Conservation (phyloP, 495 filamentous ascomycete genomes). For the Symbiotaphrina buchneri region DNA sequence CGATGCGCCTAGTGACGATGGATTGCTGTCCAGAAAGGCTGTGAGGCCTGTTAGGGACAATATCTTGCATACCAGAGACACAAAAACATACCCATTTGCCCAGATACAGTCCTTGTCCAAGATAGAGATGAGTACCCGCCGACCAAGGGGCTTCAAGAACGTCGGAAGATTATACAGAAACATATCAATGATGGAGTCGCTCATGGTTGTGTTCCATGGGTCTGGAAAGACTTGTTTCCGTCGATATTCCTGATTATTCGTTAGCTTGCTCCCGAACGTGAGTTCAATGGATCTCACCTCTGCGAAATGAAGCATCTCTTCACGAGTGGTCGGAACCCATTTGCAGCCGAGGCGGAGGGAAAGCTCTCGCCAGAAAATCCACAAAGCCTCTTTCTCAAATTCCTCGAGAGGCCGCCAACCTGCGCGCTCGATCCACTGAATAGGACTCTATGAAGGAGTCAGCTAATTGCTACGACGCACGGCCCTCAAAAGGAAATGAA, state of each 20-base stretch:
- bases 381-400: constrained; percentile 10
- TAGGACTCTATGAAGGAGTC: constrained; percentile 5
- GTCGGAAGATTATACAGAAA: constrained; percentile 5
- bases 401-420: constrained; percentile 10
- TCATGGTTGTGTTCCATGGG: constrained; percentile 5
- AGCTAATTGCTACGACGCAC: constrained; percentile 4
- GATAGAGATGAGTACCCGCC: constrained; percentile 6
- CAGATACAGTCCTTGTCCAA: constrained; percentile 6
- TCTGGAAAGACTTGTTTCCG: constrained; percentile 3
- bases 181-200: constrained; percentile 6
- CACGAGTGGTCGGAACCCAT: constrained; percentile 5
- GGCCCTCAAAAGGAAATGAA: not conserved
- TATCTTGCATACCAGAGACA: not conserved
- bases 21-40: constrained; percentile 3
- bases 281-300: constrained; percentile 2
- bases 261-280: not conserved
- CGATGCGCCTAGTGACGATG: not conserved
- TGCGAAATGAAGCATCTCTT: constrained; percentile 4
- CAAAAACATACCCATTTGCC: constrained; percentile 5
- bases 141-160: constrained; percentile 4
- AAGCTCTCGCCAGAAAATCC: constrained; percentile 7
- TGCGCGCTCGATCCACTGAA: constrained; percentile 8
- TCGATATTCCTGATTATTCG: constrained; percentile 1
- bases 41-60: not conserved
- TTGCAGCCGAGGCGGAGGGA: constrained; percentile 8